These are phyloP conservation scores for Teratosphaeria destructans DNA, from an alignment of 2,329 filamentous ascomycete species.

Conservation along the genomic window DNA sequence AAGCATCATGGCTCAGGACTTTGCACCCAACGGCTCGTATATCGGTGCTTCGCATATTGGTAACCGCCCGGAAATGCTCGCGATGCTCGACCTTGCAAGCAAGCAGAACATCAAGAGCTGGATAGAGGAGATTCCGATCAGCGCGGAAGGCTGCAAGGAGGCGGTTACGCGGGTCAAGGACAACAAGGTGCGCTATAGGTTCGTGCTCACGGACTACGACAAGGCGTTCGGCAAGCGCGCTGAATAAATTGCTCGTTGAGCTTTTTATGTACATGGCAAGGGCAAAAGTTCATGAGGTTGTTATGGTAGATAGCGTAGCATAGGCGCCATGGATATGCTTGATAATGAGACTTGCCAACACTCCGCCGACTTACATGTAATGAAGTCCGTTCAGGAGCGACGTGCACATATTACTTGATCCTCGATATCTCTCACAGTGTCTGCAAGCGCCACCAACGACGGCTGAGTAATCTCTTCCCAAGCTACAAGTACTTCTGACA, in stretches of 20 bases:
- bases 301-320: neutral
- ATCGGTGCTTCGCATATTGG: slow-evolving; percentile 43
- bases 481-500: too few species aligned
- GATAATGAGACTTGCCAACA: neutral
- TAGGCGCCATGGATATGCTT: neutral
- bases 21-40: slow-evolving; percentile 59
- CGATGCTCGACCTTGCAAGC: slow-evolving; percentile 40
- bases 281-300: neutral
- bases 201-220: slow-evolving; percentile 55
- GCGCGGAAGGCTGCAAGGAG: slow-evolving; percentile 57
- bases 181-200: slow-evolving; percentile 61
- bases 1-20: slow-evolving; percentile 55
- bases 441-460: too few species aligned
- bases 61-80: slow-evolving; percentile 38
- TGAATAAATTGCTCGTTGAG: neutral
- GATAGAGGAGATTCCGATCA: slow-evolving; percentile 61
- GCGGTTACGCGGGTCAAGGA: slow-evolving; percentile 56
- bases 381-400: too few species aligned
- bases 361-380: neutral
- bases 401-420: too few species aligned
- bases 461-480: too few species aligned
- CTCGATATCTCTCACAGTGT: too few species aligned
- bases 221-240: slow-evolving; percentile 51
- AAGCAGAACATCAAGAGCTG: slow-evolving; percentile 44
- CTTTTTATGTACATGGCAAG: neutral